phyloP scores from a whole-genome alignment of 2,329 filamentous ascomycete species.

The Pyrenophora teres region DNA sequence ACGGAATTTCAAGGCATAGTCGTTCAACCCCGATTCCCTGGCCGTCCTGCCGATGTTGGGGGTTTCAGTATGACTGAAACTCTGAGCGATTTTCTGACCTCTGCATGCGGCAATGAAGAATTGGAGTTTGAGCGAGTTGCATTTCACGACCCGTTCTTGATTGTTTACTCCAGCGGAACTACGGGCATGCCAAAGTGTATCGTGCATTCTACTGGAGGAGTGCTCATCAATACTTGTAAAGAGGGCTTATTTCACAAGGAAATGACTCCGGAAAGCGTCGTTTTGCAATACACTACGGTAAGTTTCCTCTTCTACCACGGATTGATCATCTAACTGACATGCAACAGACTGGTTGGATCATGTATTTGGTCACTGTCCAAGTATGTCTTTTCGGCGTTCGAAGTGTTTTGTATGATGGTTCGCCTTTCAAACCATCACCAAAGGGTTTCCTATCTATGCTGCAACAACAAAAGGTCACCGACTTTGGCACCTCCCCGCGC shows the following conservation, averaged over 20 bases:
- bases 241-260: constrained; percentile 63
- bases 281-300: constrained; percentile 63
- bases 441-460: constrained; percentile 66
- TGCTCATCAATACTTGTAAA: constrained; percentile 63
- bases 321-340: neutral
- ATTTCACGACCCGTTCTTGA: constrained; percentile 76
- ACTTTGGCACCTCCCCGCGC: constrained; percentile 74
- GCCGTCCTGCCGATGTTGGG: constrained; percentile 62
- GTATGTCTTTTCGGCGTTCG: constrained; percentile 65
- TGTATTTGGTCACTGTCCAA: constrained; percentile 71
- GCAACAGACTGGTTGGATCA: constrained; percentile 69
- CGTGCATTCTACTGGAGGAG: constrained; percentile 73
- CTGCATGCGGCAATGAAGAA: constrained; percentile 45
- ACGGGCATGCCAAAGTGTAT: constrained; percentile 86
- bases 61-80: constrained; percentile 56
- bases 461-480: constrained; percentile 68
- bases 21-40: constrained; percentile 67
- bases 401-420: constrained; percentile 79
- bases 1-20: constrained; percentile 67
- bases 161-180: constrained; percentile 80
- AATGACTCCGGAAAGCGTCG: constrained; percentile 50
- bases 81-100: constrained; percentile 50
- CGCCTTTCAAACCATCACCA: constrained; percentile 73
- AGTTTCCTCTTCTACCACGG: constrained; percentile 11
- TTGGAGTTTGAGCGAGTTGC: constrained; percentile 63